Base-by-base conservation (phyloP, 441 rosid species). In the Flueggea neowawraea region DNA sequence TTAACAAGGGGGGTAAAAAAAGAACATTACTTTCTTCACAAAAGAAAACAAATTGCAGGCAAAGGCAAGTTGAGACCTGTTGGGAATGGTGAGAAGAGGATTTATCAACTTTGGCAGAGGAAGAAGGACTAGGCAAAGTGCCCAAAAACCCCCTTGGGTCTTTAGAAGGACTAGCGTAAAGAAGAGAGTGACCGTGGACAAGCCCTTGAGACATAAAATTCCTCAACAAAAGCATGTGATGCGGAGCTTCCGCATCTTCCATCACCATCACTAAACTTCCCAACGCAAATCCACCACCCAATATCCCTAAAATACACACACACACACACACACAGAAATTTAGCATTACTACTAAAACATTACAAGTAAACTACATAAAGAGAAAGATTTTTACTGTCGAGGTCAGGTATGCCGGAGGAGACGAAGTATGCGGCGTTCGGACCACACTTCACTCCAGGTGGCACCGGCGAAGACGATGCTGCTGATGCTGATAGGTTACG, bases 241-340 rank as follows among this genome's bases (percentile, higher is more conserved):
- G 97, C 13, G 96, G 98, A 8, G 97, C 93, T 75, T 94, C 96
- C 4, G 97, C 85, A 74, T 89, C 97, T 82, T 90, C 98, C 98
- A 91, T 89, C 63, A 94, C 86, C 87, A 94, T 80, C n/a, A 91
- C 89, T 59, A 94, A 69, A 69, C 95, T 87, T 47, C 98, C 97
- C 64, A 91, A 63, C 68, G 93, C 77, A 69, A 88, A 78, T 54
- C 96, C 98, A 49, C 94, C 98, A 6, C 97, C 96, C 12, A 94
- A 58, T 57, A 91, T 87, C 76, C 72, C 98, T 91, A 64, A 12
- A 22, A 78, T 61, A 66, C 13, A 43, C 22, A 41, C 43, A n/a
- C 6, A 12, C 1, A 78, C 59, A 66, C 13, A 43, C 22, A 41
- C 43, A n/a, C 6, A 36, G 7, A 36, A 4, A 36, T 36, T 36